Conservation (phyloP, 2,329 filamentous ascomycete species). For the Penicillium fuscoglaucum region DNA sequence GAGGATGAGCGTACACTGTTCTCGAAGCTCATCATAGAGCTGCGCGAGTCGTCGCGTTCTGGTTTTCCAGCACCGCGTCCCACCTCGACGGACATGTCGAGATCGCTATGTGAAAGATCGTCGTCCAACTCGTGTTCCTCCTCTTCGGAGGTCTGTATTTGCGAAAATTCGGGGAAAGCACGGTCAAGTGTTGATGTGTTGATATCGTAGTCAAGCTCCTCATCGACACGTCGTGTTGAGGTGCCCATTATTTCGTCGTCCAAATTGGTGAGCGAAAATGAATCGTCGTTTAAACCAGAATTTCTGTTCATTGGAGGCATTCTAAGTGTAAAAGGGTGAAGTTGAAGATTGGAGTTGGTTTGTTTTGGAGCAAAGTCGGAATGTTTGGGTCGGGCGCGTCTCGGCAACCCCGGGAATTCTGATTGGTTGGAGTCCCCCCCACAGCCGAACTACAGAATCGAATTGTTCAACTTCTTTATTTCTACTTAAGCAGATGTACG, state of each 20-base stretch:
- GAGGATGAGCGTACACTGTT: slow-evolving; percentile 47
- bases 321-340: background rate
- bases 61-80: slow-evolving; percentile 52
- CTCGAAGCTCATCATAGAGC: slow-evolving; percentile 51
- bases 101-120: slow-evolving; percentile 37
- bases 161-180: slow-evolving; percentile 52
- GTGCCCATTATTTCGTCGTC: slow-evolving; percentile 36
- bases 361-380: slow-evolving; percentile 16
- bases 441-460: background rate
- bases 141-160: slow-evolving; percentile 44
- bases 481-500: background rate
- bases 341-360: slow-evolving; percentile 7
- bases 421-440: slow-evolving; percentile 1
- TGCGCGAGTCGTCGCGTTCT: slow-evolving; percentile 50
- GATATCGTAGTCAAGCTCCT: slow-evolving; percentile 47
- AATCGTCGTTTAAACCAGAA: slow-evolving; percentile 3
- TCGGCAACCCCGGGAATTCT: slow-evolving; percentile 14
- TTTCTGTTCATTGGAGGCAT: slow-evolving; percentile 9
- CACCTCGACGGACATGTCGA: slow-evolving; percentile 57
- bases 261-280: slow-evolving; percentile 30
- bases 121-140: slow-evolving; percentile 30
- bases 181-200: slow-evolving; percentile 49
- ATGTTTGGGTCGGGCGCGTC: slow-evolving; percentile 18
- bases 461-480: background rate
- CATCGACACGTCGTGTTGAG: slow-evolving; percentile 25